phyloP scores from a whole-genome alignment of 208 protist genomes.

The Crithidia thermophila region DNA sequence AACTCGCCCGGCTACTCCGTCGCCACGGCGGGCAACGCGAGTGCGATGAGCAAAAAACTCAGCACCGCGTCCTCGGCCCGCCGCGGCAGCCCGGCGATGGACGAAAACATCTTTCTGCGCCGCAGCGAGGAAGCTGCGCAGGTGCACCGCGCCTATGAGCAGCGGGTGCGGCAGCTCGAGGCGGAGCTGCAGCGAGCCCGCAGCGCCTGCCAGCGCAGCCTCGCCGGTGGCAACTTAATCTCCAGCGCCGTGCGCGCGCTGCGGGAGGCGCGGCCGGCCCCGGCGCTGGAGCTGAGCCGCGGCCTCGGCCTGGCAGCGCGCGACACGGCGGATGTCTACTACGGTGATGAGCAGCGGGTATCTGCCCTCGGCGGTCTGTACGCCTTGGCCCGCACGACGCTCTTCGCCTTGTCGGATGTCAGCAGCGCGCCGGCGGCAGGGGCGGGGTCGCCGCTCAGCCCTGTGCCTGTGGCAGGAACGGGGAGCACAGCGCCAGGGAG shows the following conservation, averaged over 20 bases:
- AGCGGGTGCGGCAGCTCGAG: slow-evolving; percentile 30
- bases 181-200: slow-evolving; percentile 33
- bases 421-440: neutral
- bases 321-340: slow-evolving; percentile 33
- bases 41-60: slow-evolving; percentile 7
- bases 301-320: slow-evolving; percentile 73
- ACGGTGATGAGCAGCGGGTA: slow-evolving; percentile 35
- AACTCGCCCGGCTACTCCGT: neutral
- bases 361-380: slow-evolving; percentile 19
- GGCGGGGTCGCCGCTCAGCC: too few species aligned
- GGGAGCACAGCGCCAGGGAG: too few species aligned
- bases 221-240: slow-evolving; percentile 72
- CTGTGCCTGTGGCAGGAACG: too few species aligned
- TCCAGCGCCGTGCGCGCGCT: slow-evolving; percentile 59
- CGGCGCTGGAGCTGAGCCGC: slow-evolving; percentile 44
- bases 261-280: slow-evolving; percentile 37
- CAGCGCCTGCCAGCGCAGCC: slow-evolving; percentile 56
- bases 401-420: slow-evolving; percentile 13
- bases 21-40: neutral
- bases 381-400: slow-evolving; percentile 19
- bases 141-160: slow-evolving; percentile 16
- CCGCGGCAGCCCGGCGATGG: slow-evolving; percentile 4
- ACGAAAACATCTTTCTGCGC: slow-evolving; percentile 13
- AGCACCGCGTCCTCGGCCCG: slow-evolving; percentile 10
- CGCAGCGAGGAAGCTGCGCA: slow-evolving; percentile 22